These are phyloP conservation scores for Ogataea sp. DNA, from an alignment of 805 yeast genomes.

Conservation along the genomic window DNA sequence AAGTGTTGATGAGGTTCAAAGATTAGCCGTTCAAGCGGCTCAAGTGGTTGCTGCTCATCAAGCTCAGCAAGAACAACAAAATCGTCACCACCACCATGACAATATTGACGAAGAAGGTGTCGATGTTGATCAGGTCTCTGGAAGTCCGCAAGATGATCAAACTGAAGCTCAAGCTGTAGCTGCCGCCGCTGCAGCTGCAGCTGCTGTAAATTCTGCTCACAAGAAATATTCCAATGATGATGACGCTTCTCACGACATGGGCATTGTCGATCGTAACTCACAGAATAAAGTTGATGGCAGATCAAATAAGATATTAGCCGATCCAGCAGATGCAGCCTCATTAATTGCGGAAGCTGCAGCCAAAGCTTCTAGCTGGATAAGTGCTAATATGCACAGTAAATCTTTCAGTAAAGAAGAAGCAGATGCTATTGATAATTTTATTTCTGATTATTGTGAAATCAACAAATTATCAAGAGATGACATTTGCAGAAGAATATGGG, in stretches of 20 bases:
- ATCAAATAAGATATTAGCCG: neutral
- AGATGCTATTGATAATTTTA: slow-evolving; percentile 63
- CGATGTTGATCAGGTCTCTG: neutral
- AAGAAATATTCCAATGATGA: too few relatives aligned
- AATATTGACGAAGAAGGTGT: too few relatives aligned
- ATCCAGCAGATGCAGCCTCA: slow-evolving; percentile 27
- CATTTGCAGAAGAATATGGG: slow-evolving; percentile 82
- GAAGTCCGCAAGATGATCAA: neutral
- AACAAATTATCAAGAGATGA: slow-evolving; percentile 56
- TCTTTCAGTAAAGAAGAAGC: slow-evolving; percentile 58
- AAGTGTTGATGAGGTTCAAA: slow-evolving; percentile 23
- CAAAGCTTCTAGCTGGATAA: slow-evolving; percentile 29
- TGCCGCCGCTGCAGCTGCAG: slow-evolving; percentile 10
- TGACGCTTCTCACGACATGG: too few relatives aligned
- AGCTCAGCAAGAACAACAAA: neutral
- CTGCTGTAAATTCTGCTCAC: too few relatives aligned
- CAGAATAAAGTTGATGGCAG: neutral
- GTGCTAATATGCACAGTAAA: slow-evolving; percentile 17
- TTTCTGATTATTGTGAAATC: slow-evolving; percentile 58
- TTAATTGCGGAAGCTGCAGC: slow-evolving; percentile 35
- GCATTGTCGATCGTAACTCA: too few relatives aligned
- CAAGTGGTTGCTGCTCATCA: slow-evolving; percentile 8
- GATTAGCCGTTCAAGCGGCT: slow-evolving; percentile 19
- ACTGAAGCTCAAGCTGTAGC: slow-evolving; percentile 5
- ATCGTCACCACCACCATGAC: too few relatives aligned